Base-by-base conservation (phyloP, 768 basidiomycete species). In the Lactarius akahatsu region DNA sequence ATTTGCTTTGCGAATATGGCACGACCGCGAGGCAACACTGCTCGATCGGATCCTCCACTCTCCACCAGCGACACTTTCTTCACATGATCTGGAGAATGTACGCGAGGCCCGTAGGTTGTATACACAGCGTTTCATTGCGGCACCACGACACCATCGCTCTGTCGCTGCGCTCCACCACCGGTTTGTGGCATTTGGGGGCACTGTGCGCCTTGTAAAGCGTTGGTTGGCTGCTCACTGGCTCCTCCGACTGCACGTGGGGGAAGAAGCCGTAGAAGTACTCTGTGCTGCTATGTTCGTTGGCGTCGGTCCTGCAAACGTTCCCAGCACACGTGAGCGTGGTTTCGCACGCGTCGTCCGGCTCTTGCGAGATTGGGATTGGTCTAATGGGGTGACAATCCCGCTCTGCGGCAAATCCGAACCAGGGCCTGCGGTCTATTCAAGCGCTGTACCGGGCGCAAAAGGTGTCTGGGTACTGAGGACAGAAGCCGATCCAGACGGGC, bases 181-280 rank as follows among this genome's bases (percentile, higher is more conserved):
- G 57, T 89, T 86, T 72, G 76, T 85, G 0, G 91, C 94, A 13
- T 97, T 87, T 76, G 82, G 93, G 3, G 86, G 90, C 10, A 94
- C 96, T 0, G 90, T 92, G 18, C 83, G 97, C 45, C 82, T 98
- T 18, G 84, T 92, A 59, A 96, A 98, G 78, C 85, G 96, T 52
- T 99, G 97, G 97, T 79, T 98, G 62, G 86, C 91, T 0, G 80
- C 90, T 8, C 97, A 99, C 74, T 93, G 91, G 89, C 82, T 97
- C 64, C 82, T 98, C 40, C 81, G 83, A 4, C 77, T 81, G 0
- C 90, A 93, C 70, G 80, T 98, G 61, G 82, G 83, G 7, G 84
- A 86, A 65, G 94, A 98, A 74, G 87, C 85, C 0, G 83, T 92
- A 41, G 97, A 99, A 76, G 79, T 98, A 20, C 75, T 99, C 50